Base-by-base conservation (phyloP, 1,284 basidiomycete genomes). In the Peniophora sp. region DNA sequence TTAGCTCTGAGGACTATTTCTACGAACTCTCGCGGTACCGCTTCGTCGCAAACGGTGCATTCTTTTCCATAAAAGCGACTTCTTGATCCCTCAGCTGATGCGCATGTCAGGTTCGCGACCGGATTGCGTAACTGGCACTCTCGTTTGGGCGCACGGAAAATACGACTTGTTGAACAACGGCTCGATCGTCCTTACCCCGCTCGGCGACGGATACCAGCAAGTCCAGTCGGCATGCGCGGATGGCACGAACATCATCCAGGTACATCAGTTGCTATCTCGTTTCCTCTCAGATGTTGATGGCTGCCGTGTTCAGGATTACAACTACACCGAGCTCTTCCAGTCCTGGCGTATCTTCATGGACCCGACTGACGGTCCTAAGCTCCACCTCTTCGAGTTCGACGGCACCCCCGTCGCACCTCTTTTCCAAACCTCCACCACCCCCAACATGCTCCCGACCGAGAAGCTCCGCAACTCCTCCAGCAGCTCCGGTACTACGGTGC, bases 1-100 rank as follows among this genome's bases (percentile, higher is more conserved):
- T 23, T 32, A 90, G 83, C 67, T 72, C 83, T 36, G 59, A 71
- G 48, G 81, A 87, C 56, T 85, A 86, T 5, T 89, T 69, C 71
- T 97, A 88, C 58, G 94, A 97, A 67, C 77, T 91, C 63, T 81
- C 92, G 18, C 84, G 89, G 60, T 97, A 94, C 67, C 81, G 91
- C 47, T 94, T 94, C 72, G 76, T 72, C 37, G 71, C 82, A 51
- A 97, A 96, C 67, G 92, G 87, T 88, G 51, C 51, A 66, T 57
- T 43, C 5, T 45, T 52, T 27, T 1, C 37, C 12, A 27, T 42
- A 1, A 10, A n/a, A 10, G 34, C 34, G 10, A n/a, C n/a, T n/a
- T n/a, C n/a, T n/a, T n/a, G n/a, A n/a, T n/a, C n/a, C n/a, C n/a
- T n/a, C 5, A 32, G 12, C 27, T 32, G 27, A 32, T 12, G 27